These are phyloP conservation scores for Myxozyma neglecta DNA, from an alignment of 805 yeast species.

Conservation along the genomic window DNA sequence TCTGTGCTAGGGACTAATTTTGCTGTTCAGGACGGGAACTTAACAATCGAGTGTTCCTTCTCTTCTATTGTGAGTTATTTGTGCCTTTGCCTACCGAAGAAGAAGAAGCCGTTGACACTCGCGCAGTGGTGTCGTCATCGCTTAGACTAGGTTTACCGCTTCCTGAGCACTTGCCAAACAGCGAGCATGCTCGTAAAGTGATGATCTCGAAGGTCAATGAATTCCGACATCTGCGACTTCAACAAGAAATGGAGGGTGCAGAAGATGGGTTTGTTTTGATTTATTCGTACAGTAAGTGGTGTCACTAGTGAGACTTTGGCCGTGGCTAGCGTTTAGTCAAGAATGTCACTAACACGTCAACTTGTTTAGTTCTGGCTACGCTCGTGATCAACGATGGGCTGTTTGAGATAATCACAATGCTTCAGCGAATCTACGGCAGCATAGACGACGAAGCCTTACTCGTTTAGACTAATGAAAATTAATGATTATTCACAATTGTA, in stretches of 20 bases:
- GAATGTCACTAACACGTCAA: neutral
- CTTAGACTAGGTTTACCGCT: conserved; percentile 72
- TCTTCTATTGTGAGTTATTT: conserved; percentile 53
- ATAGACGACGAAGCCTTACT: conserved; percentile 56
- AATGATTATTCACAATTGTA: no score
- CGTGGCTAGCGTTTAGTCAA: neutral
- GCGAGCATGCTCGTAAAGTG: conserved; percentile 70
- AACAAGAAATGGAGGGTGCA: conserved; percentile 41
- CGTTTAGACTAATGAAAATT: neutral
- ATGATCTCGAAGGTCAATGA: conserved; percentile 64
- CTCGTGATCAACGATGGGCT: conserved; percentile 64
- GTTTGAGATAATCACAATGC: conserved; percentile 53
- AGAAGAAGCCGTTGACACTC: neutral
- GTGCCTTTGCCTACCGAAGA: neutral
- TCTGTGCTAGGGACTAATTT: no score
- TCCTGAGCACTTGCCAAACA: conserved; percentile 74
- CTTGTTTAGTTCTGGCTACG: conserved; percentile 57
- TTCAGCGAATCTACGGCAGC: conserved; percentile 63
- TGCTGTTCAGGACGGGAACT: conserved; percentile 53
- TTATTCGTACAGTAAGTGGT: conserved; percentile 63
- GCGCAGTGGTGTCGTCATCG: conserved; percentile 67
- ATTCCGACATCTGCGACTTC: conserved; percentile 45
- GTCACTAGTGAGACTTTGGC: no score
- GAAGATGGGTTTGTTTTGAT: conserved; percentile 76
- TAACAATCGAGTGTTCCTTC: conserved; percentile 68